Percentiles rank a stretch among this genome's conserved stretches.
Evolutionary conservation across 306 rosid genomes (phyloP).

Genomic region (Abrus precatorius): DNA sequence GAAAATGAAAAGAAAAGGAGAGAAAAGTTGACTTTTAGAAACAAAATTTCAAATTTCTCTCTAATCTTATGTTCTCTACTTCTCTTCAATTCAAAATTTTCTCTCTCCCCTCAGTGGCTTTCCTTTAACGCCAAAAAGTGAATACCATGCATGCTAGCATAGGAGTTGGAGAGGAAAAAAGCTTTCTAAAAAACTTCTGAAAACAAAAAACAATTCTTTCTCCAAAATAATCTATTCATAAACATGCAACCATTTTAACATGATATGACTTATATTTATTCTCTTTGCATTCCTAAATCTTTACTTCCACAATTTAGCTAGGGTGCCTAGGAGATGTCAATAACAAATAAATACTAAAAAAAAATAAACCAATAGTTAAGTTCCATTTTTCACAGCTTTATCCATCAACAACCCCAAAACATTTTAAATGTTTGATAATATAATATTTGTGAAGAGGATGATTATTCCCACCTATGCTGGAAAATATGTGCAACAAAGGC

Average conservation of each 20-base stretch:
- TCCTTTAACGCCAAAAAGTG: neutral
- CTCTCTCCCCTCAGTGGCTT: too few relatives aligned
- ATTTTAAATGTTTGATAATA: neutral
- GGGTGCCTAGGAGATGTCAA: neutral
- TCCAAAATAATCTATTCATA: neutral
- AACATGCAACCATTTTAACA: neutral
- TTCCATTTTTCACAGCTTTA: neutral
- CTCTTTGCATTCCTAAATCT: constrained; percentile 4
- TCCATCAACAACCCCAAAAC: constrained; percentile 10
- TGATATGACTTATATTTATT: neutral
- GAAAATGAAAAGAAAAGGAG: too few relatives aligned
- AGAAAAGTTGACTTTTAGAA: too few relatives aligned
- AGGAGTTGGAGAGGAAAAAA: too few relatives aligned
- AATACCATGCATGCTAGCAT: neutral
- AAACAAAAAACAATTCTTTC: neutral
- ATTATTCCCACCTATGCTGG: constrained; percentile 83
- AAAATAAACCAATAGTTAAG: neutral
- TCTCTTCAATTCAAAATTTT: too few relatives aligned
- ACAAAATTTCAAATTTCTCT: too few relatives aligned
- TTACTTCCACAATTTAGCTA: neutral
- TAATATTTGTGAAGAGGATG: constrained; percentile 29
- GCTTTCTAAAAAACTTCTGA: neutral
- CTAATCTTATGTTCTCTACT: too few relatives aligned
- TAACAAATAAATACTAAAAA: neutral
- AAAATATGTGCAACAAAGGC: constrained; percentile 98